Base-by-base conservation (phyloP, 257 asterid genomes). In the Agastache rugosa region DNA sequence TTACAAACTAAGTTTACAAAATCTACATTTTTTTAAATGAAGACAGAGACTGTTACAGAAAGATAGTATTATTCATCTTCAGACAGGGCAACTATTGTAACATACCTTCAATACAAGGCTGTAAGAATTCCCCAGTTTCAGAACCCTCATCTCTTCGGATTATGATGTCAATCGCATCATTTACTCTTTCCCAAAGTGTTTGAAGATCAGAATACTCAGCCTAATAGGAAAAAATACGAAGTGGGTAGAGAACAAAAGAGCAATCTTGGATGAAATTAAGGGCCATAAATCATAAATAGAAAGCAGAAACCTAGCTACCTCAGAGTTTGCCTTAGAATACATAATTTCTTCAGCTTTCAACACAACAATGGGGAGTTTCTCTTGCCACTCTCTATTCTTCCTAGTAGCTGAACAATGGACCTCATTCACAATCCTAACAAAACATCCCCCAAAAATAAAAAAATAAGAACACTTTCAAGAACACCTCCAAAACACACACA, bases 311-410 rank as follows among this genome's bases (percentile, higher is more conserved):
- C 44, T 37, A 77, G 11, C 48, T 14, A 92, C 98, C 96, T 91
- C 93, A 71, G 97, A 88, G 84, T 87, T 91, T 76, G 98, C 98
- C 78, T 93, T 93, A 71, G 94, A 93, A 75, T 93, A 93, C 88
- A 93, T 82, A 69, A 93, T 93, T 83, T 93, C 96, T 77, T 93
- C 98, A 78, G 94, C 96, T 85, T 85, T 91, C 72, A 93, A 69
- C 39, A 90, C 98, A 67, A 93, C 98, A 84, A 90, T 80, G 70
- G 98, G 98, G 39, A 91, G 96, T 79, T 89, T 93, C 76, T 91
- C 97, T 75, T 87, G 97, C 97, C 97, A 93, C 77, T 91, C 96
- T 72, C 80, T 91, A 87, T 93, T 93, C 88, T 93, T 91, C 69
- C 84, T 91, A 17, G 94, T 93, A 20, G 82, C 80, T 35, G 88